Conservation (phyloP, 768 basidiomycete species). For the Amanita muscaria region DNA sequence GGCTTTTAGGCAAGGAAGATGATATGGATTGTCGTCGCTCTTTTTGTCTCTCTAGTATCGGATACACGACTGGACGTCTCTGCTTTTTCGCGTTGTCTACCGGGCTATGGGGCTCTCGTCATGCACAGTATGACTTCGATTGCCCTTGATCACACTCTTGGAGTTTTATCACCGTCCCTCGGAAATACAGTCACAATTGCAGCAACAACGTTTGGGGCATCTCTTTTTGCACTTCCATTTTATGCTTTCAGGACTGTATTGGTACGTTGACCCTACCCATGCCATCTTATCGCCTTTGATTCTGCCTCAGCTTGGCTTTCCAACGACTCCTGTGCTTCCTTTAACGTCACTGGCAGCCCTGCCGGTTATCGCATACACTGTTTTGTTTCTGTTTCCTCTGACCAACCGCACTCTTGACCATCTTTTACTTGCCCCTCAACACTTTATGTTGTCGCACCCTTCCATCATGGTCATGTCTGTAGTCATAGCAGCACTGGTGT, state of each 20-base stretch:
- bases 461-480: constrained; percentile 37
- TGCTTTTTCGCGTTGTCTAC: constrained; percentile 36
- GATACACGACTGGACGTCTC: constrained; percentile 39
- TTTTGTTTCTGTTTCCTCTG: constrained; percentile 54
- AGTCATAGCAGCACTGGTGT: constrained; percentile 52
- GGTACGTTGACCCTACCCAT: constrained; percentile 29
- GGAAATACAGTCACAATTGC: constrained; percentile 49
- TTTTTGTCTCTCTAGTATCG: constrained; percentile 46
- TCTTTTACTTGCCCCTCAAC: constrained; percentile 42
- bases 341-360: constrained; percentile 48
- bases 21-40: constrained; percentile 35
- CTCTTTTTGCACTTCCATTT: constrained; percentile 52
- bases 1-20: constrained; percentile 40
- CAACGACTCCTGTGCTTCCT: constrained; percentile 44
- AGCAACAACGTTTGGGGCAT: constrained; percentile 52
- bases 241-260: constrained; percentile 52
- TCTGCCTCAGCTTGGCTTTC: constrained; percentile 36
- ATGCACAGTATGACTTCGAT: constrained; percentile 52
- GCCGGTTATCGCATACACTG: constrained; percentile 52
- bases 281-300: constrained; percentile 7
- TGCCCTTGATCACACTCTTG: constrained; percentile 54
- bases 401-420: constrained; percentile 35
- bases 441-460: constrained; percentile 53
- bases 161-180: constrained; percentile 47
- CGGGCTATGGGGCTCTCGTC: constrained; percentile 59